A percentile compares a stretch with the other conserved stretches of the same genome.
Conservation (phyloP, 306 rosid genomes). For the Medicago lupulina region DNA sequence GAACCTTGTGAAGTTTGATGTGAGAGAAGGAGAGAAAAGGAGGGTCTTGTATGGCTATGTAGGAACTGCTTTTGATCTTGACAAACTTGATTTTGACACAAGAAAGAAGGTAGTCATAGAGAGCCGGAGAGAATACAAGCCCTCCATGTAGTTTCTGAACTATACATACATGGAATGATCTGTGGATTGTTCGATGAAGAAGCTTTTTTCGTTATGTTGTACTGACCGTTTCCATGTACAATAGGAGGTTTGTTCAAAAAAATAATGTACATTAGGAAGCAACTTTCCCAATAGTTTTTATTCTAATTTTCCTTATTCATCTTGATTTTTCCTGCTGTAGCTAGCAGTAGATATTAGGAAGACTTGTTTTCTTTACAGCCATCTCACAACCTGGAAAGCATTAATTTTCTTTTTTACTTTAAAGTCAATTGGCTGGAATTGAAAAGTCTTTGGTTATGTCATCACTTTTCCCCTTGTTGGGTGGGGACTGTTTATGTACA, state of each 20-base stretch:
- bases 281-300: conserved; percentile 5
- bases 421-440: conserved; percentile 42
- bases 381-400: conserved; percentile 49
- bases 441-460: conserved; percentile 15
- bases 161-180: conserved; percentile 43
- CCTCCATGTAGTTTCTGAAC: conserved; percentile 52
- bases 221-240: conserved; percentile 36
- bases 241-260: conserved; percentile 22
- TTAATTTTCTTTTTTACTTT: conserved; percentile 8
- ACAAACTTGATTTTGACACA: conserved; percentile 86
- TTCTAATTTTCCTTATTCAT: conserved; percentile 19
- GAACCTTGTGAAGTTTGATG: conserved; percentile 74
- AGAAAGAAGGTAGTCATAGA: conserved; percentile 80
- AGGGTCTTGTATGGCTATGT: conserved; percentile 89
- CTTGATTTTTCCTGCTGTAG: conserved; percentile 35
- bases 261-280: conserved; percentile 29
- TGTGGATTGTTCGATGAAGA: conserved; percentile 36
- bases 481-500: conserved; percentile 40
- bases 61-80: conserved; percentile 87
- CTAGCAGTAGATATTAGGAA: conserved; percentile 29
- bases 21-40: conserved; percentile 72
- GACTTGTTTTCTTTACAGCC: conserved; percentile 35
- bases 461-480: conserved; percentile 31
- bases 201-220: conserved; percentile 44
- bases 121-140: conserved; percentile 73